phyloP scores from a whole-genome alignment of 179 eudicot species.

The Corrigiola litoralis region DNA sequence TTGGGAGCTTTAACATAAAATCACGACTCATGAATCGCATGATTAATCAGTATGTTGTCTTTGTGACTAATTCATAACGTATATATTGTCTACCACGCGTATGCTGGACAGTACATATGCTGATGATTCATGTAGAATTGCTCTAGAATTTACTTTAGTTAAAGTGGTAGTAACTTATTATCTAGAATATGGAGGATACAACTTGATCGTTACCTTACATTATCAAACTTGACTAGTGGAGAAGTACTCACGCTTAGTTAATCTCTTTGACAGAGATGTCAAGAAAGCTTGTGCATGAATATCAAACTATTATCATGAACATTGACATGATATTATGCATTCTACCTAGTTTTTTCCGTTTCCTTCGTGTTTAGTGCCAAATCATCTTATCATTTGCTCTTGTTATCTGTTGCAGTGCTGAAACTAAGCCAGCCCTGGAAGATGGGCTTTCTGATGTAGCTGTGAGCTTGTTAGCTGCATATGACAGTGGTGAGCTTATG shows the following conservation, averaged over 20 bases:
- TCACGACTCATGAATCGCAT: background rate
- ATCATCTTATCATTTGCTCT: conserved; percentile 1
- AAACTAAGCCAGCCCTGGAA: conserved; percentile 64
- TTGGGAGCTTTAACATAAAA: background rate
- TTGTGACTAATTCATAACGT: background rate
- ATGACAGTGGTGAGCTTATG: conserved; percentile 68
- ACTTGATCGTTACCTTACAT: too few relatives aligned
- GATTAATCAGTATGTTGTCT: too few relatives aligned
- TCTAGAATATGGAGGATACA: background rate
- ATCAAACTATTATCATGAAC: too few relatives aligned
- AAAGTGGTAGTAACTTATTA: too few relatives aligned
- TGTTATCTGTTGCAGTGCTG: conserved; percentile 47
- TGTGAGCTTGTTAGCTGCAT: conserved; percentile 59
- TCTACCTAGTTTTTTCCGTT: too few relatives aligned
- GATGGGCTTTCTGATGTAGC: conserved; percentile 77
- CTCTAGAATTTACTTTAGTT: too few relatives aligned
- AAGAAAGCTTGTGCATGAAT: background rate
- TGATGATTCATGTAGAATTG: background rate
- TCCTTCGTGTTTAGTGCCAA: background rate
- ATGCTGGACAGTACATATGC: too few relatives aligned
- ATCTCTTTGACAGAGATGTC: background rate
- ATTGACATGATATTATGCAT: too few relatives aligned
- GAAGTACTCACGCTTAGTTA: background rate
- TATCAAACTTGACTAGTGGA: too few relatives aligned
- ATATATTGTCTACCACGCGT: too few relatives aligned